Evolutionary conservation across 2,329 filamentous ascomycete genomes (phyloP), one percentile per base, ranked within the genome.

Genomic region (Claviceps capensis): DNA sequence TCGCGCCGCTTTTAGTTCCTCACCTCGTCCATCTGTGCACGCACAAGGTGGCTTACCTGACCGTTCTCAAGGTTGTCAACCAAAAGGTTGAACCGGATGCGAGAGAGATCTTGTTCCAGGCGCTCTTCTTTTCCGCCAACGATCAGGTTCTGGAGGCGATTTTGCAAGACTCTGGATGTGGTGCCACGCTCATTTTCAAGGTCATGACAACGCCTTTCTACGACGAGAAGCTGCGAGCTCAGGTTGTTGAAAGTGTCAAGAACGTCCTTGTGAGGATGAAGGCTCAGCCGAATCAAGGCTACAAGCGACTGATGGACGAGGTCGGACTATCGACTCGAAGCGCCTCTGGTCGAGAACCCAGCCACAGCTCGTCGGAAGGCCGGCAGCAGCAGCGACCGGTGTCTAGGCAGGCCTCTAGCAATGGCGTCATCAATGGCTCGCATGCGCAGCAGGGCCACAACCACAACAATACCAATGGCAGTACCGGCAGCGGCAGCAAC

Each of bases 221-320:
- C 57, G 93, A 98, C 58, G 93, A 98, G 65, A 82, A 75, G 50
- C 90, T 96, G 64, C 85, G 93, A 47, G 74, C 78, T 46, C 87
- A 96, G 61, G 89, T 96, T 22, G 81, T 95, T 5, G 88, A 95
- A 62, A 96, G 89, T 53, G 88, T 98, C 49, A 88, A 91, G 63
- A 88, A 82, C 60, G 89, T 97, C 41, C 77, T 98, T 37, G 71
- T 91, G 37, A 85, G 86, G 61, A 84, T 97, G 68, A 96, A 96
- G 72, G 91, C 89, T 5, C 88, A 95, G 62, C 88, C 93, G 16
- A 86, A 84, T 56, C 93, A 97, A 70, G 93, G 93, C 50, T 98
- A 98, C 73, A 98, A 97, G 76, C 85, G 93, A 50, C 72, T 98
- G 54, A 98, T 98, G 93, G 93, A 98, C 62, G 93, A 98, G 66